A percentile compares a stretch with the other conserved stretches of the same genome.
Conservation (phyloP, 208 protist species). For the Angomonas desouzai region DNA sequence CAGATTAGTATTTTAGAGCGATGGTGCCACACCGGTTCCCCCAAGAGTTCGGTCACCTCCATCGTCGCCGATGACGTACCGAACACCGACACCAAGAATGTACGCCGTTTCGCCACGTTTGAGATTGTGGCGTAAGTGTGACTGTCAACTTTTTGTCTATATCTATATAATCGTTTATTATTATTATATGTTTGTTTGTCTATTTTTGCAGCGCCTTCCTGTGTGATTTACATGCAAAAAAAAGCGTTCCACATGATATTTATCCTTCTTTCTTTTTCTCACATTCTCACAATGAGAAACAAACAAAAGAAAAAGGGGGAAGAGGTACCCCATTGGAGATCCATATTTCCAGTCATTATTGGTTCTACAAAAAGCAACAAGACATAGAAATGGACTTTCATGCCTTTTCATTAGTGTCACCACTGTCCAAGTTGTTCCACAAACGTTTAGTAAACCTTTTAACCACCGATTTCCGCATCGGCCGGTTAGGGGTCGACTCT, state of each 20-base stretch:
- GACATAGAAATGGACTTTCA: constrained; percentile 42
- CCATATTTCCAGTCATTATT: background rate
- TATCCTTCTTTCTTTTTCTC: too few species aligned
- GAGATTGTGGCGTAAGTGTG: background rate
- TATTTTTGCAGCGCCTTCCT: too few species aligned
- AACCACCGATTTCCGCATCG: background rate
- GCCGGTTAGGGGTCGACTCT: constrained; percentile 26
- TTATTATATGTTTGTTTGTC: constrained; percentile 1
- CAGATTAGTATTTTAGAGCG: constrained; percentile 38
- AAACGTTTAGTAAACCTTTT: constrained; percentile 24
- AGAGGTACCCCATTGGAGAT: too few species aligned
- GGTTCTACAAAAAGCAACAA: background rate
- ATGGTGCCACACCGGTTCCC: constrained; percentile 79
- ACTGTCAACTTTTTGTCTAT: constrained; percentile 5
- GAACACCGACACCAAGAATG: background rate
- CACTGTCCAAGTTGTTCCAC: constrained; percentile 42
- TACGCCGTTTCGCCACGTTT: background rate
- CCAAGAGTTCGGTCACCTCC: constrained; percentile 44
- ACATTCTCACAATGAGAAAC: too few species aligned
- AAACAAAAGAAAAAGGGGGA: too few species aligned
- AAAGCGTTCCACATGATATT: too few species aligned
- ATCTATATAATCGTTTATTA: background rate
- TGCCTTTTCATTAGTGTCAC: constrained; percentile 42
- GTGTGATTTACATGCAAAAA: too few species aligned
- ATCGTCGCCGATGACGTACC: constrained; percentile 14